Evolutionary conservation across 768 basidiomycete species (phyloP).

Genomic region (Suillus occidentalis): DNA sequence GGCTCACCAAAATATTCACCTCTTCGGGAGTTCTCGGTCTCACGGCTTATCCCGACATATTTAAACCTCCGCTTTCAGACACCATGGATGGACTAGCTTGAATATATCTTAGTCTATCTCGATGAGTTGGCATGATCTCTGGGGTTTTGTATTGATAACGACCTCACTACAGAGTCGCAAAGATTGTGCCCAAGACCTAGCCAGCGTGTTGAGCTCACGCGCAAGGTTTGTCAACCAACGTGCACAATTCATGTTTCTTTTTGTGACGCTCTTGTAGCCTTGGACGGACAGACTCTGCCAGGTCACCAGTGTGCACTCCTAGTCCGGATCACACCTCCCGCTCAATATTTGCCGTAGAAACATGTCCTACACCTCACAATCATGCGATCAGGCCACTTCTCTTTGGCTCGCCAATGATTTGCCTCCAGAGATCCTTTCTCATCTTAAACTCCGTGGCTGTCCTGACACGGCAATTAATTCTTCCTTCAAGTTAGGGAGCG

Average conservation of each 20-base stretch:
- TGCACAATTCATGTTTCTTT: background rate
- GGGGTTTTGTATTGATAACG: background rate
- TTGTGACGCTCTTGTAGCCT: background rate
- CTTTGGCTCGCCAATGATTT: slow-evolving; percentile 45
- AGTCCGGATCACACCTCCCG: background rate
- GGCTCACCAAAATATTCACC: slow-evolving; percentile 18
- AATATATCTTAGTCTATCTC: background rate
- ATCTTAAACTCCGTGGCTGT: slow-evolving; percentile 37
- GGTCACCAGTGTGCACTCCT: background rate
- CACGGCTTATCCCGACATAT: slow-evolving; percentile 21
- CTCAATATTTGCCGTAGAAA: background rate
- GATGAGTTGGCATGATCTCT: background rate
- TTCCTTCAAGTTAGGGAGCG: slow-evolving; percentile 52
- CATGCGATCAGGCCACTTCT: slow-evolving; percentile 15
- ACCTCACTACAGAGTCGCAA: background rate
- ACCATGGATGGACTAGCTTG: background rate
- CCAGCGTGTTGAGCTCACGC: background rate
- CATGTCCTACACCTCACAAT: slow-evolving; percentile 2
- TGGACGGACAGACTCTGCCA: background rate
- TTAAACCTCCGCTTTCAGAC: slow-evolving; percentile 24
- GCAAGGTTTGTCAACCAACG: background rate
- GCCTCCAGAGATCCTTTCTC: slow-evolving; percentile 35
- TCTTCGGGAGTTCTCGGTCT: slow-evolving; percentile 33
- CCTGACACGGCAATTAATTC: slow-evolving; percentile 50
- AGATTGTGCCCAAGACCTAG: background rate